Base-by-base conservation (phyloP, 2,329 filamentous ascomycete species). In the Orbilia ellipsospora region DNA sequence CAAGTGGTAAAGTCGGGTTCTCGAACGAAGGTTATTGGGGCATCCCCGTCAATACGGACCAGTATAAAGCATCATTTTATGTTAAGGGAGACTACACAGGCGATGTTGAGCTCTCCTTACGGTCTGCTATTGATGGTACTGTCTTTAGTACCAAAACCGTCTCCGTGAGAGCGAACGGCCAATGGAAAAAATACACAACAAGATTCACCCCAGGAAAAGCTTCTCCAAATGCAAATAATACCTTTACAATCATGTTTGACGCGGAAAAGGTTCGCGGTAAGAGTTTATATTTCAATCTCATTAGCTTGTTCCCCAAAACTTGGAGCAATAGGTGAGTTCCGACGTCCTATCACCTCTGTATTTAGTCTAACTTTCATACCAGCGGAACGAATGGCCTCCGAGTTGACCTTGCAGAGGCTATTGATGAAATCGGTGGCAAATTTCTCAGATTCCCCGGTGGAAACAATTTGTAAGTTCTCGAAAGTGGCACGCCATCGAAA, bases 401-500 rank as follows among this genome's bases (percentile, higher is more conserved):
- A 4, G 80, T 84, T 7, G 87, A 90, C 60, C 81, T 90, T 60
- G 86, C 85, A 5, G 83, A 86, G 61, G 84, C 85, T 5, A 80
- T 90, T 1, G 85, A 84, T 2, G 84, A 82, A 6, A 79, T 89
- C 0, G 85, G 87, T 61, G 85, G 86, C 0, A 85, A 84, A n/a
- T 86, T 90, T 78, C 84, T 91, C 52, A 85, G 90, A 15, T 87
- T 90, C 70, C 89, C 89, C 0, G 90, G 90, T 4, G 89, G 88
- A 7, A 90, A 89, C 79, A 89, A 89, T 83, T 81, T 90, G 80
- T 81, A 80, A 69, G 81, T 79, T 73, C 76, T 18, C 76, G 78
- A 8, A 78, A 80, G 23, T 76, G 78, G 45, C 16, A 20, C 74
- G 87, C 63, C 86, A 16, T 85, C 0, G 0, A 86, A 86, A 4